These are phyloP conservation scores for Calonectria pteridis DNA, from an alignment of 2,329 filamentous ascomycete species.

Conservation along the genomic window DNA sequence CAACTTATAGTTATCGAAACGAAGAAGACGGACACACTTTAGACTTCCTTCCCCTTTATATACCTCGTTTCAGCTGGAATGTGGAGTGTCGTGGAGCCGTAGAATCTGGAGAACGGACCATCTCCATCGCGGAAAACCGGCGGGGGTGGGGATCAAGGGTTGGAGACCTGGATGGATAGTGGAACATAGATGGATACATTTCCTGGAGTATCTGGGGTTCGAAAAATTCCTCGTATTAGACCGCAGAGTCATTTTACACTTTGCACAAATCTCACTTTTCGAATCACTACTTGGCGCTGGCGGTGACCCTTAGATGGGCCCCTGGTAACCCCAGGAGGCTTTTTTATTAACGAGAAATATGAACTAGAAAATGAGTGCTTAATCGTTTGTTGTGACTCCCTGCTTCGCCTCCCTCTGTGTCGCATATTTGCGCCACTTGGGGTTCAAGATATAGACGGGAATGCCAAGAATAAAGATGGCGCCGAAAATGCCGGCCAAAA, in stretches of 20 bases:
- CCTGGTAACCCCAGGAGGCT: background rate
- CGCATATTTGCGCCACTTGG: constrained; percentile 7
- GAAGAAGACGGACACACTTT: background rate
- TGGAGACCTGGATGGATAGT: background rate
- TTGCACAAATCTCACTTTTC: background rate
- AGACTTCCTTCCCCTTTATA: background rate
- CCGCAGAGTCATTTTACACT: background rate
- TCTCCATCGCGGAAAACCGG: background rate
- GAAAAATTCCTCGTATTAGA: background rate
- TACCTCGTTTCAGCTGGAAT: background rate
- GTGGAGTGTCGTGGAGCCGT: background rate
- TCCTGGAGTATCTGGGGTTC: background rate
- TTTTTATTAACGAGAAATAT: background rate
- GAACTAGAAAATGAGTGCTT: background rate
- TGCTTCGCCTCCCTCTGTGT: background rate
- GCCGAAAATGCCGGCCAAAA: constrained; percentile 6
- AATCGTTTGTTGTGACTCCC: constrained; percentile 4
- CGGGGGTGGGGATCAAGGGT: background rate
- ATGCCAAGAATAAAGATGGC: constrained; percentile 11
- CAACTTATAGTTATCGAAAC: background rate
- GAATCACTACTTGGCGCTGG: background rate
- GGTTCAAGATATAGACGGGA: constrained; percentile 13
- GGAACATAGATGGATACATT: background rate
- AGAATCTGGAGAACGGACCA: background rate
- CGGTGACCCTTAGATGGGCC: background rate